Conservation (phyloP, 2,329 filamentous ascomycete genomes). For the Claviceps capensis region DNA sequence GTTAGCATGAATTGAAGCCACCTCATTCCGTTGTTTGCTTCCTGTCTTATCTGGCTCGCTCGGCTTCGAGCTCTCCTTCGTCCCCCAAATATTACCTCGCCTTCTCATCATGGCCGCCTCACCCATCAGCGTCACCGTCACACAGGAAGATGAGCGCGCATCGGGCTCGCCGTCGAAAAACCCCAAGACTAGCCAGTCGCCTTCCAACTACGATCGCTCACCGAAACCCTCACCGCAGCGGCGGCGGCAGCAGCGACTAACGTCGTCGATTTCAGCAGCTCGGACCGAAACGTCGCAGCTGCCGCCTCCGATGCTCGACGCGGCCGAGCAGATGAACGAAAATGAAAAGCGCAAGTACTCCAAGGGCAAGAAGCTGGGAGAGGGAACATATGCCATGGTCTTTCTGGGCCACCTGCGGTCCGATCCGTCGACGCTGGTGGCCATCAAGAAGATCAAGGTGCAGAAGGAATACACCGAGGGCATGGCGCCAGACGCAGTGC, state of each 20-base stretch:
- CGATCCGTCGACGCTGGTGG: conserved; percentile 63
- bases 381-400: conserved; percentile 94
- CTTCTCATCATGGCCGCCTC: conserved; percentile 29
- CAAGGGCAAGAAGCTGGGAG: conserved; percentile 84
- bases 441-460: conserved; percentile 87
- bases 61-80: background rate
- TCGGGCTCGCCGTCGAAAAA: conserved; percentile 32
- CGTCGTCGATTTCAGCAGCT: conserved; percentile 3
- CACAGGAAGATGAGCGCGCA: conserved; percentile 17
- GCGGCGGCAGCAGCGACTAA: background rate
- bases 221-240: conserved; percentile 19
- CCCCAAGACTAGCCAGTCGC: conserved; percentile 22
- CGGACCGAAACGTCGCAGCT: conserved; percentile 15
- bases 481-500: conserved; percentile 85
- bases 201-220: conserved; percentile 29
- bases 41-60: background rate
- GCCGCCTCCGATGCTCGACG: conserved; percentile 33
- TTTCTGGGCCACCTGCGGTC: conserved; percentile 70
- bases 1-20: too few species aligned
- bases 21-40: too few species aligned
- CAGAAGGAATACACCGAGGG: conserved; percentile 80
- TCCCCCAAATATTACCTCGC: background rate
- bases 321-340: conserved; percentile 72
- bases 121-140: conserved; percentile 25
- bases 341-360: conserved; percentile 79